phyloP scores from a whole-genome alignment of 345 rosid species.

The Psidium guajava region DNA sequence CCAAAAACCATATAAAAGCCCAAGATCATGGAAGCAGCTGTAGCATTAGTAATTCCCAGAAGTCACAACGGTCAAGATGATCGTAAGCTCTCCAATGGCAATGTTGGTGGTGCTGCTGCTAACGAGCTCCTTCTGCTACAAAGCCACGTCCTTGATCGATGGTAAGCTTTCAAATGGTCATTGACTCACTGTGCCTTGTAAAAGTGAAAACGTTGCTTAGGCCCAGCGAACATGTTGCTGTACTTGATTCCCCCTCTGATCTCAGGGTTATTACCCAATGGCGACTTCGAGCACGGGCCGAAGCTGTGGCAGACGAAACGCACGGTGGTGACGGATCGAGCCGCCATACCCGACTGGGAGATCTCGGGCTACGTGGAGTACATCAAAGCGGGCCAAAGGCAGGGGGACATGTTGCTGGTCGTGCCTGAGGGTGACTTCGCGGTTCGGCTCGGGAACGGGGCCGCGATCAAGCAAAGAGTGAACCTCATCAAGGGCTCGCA shows the following conservation, averaged over 20 bases:
- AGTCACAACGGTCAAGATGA: background rate
- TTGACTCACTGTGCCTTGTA: background rate
- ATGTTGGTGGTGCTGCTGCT: background rate
- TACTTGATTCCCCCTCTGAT: background rate
- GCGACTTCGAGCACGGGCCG: constrained; percentile 60
- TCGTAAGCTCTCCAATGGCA: background rate
- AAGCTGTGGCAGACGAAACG: constrained; percentile 44
- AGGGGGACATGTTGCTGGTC: constrained; percentile 63
- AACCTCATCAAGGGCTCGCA: constrained; percentile 20
- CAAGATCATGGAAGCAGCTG: background rate
- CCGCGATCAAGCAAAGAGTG: constrained; percentile 47
- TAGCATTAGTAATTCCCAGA: background rate
- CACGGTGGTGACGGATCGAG: constrained; percentile 18
- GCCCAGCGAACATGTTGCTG: background rate
- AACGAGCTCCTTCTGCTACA: background rate
- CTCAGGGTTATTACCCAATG: constrained; percentile 71
- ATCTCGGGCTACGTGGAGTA: constrained; percentile 67
- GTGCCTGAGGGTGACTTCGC: constrained; percentile 64
- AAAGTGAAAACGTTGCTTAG: background rate
- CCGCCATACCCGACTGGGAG: constrained; percentile 54
- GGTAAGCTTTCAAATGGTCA: background rate
- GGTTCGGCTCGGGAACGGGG: constrained; percentile 60
- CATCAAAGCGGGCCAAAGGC: constrained; percentile 76
- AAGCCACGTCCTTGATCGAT: background rate
- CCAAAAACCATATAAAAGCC: background rate